A percentile compares a stretch with the other conserved stretches of the same genome.
Evolutionary conservation across 2,329 filamentous ascomycete species (phyloP).

Genomic region (Alternaria brassicicola): DNA sequence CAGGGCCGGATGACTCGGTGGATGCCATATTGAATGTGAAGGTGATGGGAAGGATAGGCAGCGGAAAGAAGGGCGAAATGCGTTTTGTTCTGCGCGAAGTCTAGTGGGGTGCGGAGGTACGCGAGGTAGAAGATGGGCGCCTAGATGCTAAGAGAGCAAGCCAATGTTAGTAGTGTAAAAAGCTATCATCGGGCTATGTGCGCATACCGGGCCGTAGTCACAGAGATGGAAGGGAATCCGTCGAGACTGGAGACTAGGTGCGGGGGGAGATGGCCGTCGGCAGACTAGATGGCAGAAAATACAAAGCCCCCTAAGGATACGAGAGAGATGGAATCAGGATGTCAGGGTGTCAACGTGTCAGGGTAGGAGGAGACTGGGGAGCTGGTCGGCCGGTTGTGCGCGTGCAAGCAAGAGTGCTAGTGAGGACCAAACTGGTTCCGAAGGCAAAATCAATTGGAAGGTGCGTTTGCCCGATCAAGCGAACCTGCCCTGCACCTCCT

Average conservation of each 20-base stretch:
- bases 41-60: slow-evolving; percentile 13
- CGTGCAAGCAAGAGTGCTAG: slow-evolving; percentile 19
- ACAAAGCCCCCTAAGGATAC: slow-evolving; percentile 16
- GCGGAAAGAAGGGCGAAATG: slow-evolving; percentile 8
- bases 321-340: slow-evolving; percentile 19
- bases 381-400: slow-evolving; percentile 13
- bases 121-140: slow-evolving; percentile 9
- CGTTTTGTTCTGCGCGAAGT: slow-evolving; percentile 12
- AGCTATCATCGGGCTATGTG: slow-evolving; percentile 1
- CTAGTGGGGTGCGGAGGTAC: slow-evolving; percentile 4
- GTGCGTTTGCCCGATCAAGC: slow-evolving; percentile 21
- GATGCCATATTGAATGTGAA: slow-evolving; percentile 40
- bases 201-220: slow-evolving; percentile 22
- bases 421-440: slow-evolving; percentile 17
- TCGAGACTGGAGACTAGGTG: slow-evolving; percentile 4
- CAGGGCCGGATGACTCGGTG: slow-evolving; percentile 45
- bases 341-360: not conserved
- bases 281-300: slow-evolving; percentile 25
- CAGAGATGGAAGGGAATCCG: slow-evolving; percentile 21
- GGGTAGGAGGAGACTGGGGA: slow-evolving; percentile 3
- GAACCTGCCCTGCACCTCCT: slow-evolving; percentile 12
- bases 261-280: slow-evolving; percentile 8
- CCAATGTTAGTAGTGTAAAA: slow-evolving; percentile 2
- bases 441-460: slow-evolving; percentile 22
- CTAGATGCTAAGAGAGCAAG: slow-evolving; percentile 8